phyloP scores from a whole-genome alignment of 2,329 filamentous ascomycete species.

The Tympanopsis confertula region DNA sequence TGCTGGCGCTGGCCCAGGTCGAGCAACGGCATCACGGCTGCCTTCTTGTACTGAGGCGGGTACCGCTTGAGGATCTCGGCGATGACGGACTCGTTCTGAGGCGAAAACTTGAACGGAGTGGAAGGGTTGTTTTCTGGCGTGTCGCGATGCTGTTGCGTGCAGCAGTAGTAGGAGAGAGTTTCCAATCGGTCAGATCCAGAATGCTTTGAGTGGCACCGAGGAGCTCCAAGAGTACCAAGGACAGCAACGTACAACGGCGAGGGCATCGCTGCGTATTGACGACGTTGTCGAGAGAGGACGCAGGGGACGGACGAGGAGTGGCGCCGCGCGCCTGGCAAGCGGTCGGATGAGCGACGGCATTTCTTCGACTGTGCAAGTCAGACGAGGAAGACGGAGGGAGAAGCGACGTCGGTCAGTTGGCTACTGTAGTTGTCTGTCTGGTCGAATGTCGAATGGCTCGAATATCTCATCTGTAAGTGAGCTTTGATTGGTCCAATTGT shows the following conservation, averaged over 20 bases:
- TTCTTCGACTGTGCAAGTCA: no score
- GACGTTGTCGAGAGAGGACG: neutral
- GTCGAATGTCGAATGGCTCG: no score
- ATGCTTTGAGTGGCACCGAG: neutral
- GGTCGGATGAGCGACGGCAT: no score
- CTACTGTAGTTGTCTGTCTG: no score
- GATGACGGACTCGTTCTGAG: constrained; percentile 82
- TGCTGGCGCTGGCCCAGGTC: constrained; percentile 96
- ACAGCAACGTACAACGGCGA: neutral
- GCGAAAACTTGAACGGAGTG: constrained; percentile 90
- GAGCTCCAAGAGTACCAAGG: neutral
- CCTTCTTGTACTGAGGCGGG: constrained; percentile 98
- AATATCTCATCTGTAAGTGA: no score
- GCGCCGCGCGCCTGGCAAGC: no score
- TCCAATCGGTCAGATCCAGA: neutral
- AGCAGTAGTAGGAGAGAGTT: neutral
- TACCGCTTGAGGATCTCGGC: constrained; percentile 94
- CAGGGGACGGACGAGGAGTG: no score
- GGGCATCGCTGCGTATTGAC: neutral
- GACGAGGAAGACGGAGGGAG: no score
- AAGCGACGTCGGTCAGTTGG: no score
- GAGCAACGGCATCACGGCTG: constrained; percentile 93
- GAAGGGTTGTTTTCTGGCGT: constrained; percentile 81
- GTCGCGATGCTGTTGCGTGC: constrained; percentile 71
- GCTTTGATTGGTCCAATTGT: no score